Percentiles rank a stretch among this genome's conserved stretches.
These are phyloP conservation scores for Draba incana DNA, from an alignment of 345 rosid genomes.

Conservation along the genomic window DNA sequence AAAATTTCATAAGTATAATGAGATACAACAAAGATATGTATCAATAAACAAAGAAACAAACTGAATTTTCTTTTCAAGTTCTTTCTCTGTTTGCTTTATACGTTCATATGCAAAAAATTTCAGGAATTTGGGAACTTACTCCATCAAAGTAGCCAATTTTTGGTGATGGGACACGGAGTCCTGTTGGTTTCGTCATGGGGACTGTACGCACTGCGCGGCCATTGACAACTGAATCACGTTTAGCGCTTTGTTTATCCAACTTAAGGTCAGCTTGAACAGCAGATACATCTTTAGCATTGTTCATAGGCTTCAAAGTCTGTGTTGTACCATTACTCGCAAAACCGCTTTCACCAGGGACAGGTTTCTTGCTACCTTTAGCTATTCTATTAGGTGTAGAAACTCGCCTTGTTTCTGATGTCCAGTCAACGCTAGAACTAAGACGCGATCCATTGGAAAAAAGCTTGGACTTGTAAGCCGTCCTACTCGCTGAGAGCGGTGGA, in stretches of 20 bases:
- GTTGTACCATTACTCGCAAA: slow-evolving; percentile 30
- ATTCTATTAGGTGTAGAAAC: slow-evolving; percentile 58
- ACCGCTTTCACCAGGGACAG: slow-evolving; percentile 18
- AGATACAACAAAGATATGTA: slow-evolving; percentile 20
- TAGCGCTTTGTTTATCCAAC: slow-evolving; percentile 35
- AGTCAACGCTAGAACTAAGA: slow-evolving; percentile 77
- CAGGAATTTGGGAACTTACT: slow-evolving; percentile 56
- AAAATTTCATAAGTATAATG: slow-evolving; percentile 19
- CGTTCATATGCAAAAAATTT: slow-evolving; percentile 5
- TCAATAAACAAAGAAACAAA: slow-evolving; percentile 8
- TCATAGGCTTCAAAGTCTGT: slow-evolving; percentile 43
- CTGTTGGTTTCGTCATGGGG: slow-evolving; percentile 62
- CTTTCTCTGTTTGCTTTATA: background rate
- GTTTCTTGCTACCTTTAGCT: slow-evolving; percentile 38
- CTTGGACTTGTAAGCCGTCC: slow-evolving; percentile 50
- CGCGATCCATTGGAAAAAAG: slow-evolving; percentile 57
- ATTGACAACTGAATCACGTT: slow-evolving; percentile 45
- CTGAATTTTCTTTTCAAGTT: slow-evolving; percentile 19
- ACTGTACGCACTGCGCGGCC: slow-evolving; percentile 43
- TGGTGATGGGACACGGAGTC: slow-evolving; percentile 94
- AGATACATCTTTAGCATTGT: slow-evolving; percentile 39
- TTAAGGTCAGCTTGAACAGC: slow-evolving; percentile 44
- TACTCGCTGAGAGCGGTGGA: slow-evolving; percentile 47
- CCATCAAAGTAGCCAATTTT: slow-evolving; percentile 96
- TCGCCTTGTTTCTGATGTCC: slow-evolving; percentile 66